phyloP scores from a whole-genome alignment of 108 stramenopile species.

The Nannochloropsis salina region DNA sequence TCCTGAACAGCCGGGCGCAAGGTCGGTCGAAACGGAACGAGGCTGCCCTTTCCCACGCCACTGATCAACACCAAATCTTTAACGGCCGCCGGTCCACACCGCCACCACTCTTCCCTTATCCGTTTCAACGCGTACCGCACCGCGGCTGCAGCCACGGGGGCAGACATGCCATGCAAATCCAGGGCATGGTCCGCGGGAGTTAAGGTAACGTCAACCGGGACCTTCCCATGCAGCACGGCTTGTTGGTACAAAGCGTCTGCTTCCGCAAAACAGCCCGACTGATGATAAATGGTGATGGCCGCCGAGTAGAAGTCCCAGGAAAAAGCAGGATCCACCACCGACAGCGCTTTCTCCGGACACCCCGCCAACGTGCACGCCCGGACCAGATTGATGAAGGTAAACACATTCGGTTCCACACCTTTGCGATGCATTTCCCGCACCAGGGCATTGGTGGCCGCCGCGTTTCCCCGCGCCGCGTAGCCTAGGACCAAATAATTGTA shows the following conservation, averaged over 20 bases:
- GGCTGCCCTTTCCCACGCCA: conserved; percentile 3
- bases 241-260: neutral
- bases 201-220: neutral
- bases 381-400: conserved; percentile 1
- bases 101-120: neutral
- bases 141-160: neutral
- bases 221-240: neutral
- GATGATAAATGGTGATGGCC: neutral
- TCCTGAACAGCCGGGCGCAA: neutral
- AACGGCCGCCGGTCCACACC: neutral
- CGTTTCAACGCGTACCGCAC: neutral
- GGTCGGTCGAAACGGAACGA: neutral
- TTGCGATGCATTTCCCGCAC: neutral
- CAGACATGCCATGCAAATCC: neutral
- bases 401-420: neutral
- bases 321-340: neutral
- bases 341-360: neutral
- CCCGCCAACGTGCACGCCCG: neutral
- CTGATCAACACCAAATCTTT: neutral
- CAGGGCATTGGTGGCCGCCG: neutral
- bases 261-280: neutral
- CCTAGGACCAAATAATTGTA: neutral
- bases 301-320: conserved; percentile 19
- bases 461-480: neutral
- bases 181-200: neutral